Percentiles rank a stretch among this genome's conserved stretches.
Conservation (phyloP, 1,139 yeast species). For the Torulaspora globosa region DNA sequence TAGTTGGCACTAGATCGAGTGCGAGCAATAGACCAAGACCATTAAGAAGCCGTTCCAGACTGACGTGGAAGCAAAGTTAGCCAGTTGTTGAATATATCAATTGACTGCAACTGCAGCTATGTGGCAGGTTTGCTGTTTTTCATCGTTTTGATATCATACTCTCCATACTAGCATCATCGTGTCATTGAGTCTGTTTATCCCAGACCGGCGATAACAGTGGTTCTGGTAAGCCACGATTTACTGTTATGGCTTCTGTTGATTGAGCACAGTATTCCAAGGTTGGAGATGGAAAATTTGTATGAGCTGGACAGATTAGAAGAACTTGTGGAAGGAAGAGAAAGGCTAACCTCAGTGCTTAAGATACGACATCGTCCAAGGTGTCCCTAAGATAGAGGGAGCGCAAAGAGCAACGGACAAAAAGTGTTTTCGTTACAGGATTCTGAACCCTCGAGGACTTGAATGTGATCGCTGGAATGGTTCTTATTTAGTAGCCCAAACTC, state of each 20-base stretch:
- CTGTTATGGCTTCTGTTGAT: not conserved
- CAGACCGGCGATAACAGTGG: constrained; percentile 16
- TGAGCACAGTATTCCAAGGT: not conserved
- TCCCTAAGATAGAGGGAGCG: no score
- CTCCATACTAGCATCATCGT: constrained; percentile 8
- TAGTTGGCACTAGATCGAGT: not conserved
- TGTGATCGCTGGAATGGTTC: constrained; percentile 89
- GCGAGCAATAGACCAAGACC: not conserved
- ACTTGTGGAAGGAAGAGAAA: constrained; percentile 30
- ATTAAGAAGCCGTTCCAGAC: not conserved
- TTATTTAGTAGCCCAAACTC: constrained; percentile 86
- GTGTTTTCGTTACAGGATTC: constrained; percentile 38
- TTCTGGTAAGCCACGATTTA: constrained; percentile 23
- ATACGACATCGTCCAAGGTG: constrained; percentile 29
- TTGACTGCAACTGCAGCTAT: not conserved
- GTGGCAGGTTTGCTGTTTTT: not conserved
- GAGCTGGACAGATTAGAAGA: constrained; percentile 29
- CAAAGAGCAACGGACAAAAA: no score
- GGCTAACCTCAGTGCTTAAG: constrained; percentile 22
- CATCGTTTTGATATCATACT: not conserved
- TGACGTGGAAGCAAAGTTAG: not conserved
- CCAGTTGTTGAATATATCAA: not conserved
- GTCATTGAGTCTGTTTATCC: constrained; percentile 24
- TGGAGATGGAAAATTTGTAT: constrained; percentile 23
- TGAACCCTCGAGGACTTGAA: constrained; percentile 72